Percentiles rank a stretch among this genome's conserved stretches.
phyloP scores from a whole-genome alignment of 495 filamentous ascomycete genomes.

The Penicillium maclennaniae region DNA sequence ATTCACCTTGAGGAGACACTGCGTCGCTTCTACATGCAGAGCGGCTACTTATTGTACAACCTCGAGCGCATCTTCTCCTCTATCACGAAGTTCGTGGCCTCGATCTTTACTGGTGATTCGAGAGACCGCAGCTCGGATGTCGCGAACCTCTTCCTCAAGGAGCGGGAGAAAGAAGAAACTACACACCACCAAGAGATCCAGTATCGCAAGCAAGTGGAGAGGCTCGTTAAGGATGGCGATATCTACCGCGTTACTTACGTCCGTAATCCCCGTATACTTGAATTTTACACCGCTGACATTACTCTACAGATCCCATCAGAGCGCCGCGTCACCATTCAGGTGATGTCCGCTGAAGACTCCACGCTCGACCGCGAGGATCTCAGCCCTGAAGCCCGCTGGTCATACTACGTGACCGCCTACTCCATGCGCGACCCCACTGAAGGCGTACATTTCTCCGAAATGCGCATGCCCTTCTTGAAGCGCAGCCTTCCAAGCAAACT shows the following conservation, averaged over 20 bases:
- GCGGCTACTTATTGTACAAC: conserved; percentile 86
- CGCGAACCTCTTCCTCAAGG: conserved; percentile 73
- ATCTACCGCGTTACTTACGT: conserved; percentile 83
- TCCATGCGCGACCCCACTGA: conserved; percentile 86
- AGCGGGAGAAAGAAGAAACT: conserved; percentile 73
- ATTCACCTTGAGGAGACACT: conserved; percentile 81
- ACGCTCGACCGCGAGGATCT: conserved; percentile 66
- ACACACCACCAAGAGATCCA: conserved; percentile 81
- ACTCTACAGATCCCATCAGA: conserved; percentile 50
- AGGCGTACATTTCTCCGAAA: conserved; percentile 60
- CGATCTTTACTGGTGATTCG: conserved; percentile 70
- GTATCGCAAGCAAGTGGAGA: conserved; percentile 81
- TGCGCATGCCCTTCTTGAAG: conserved; percentile 65
- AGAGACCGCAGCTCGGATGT: conserved; percentile 92
- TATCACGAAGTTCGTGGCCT: conserved; percentile 69
- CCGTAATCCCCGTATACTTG: conserved; percentile 35
- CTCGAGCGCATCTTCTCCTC: conserved; percentile 78
- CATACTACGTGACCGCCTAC: conserved; percentile 90
- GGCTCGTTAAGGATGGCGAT: conserved; percentile 82
- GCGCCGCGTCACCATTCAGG: conserved; percentile 59
- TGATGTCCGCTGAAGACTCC: conserved; percentile 74
- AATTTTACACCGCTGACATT: conserved; percentile 11
- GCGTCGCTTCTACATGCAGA: conserved; percentile 80
- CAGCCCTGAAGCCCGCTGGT: conserved; percentile 64
- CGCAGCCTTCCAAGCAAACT: conserved; percentile 65